These are phyloP conservation scores for Xylaria hypoxylon DNA, from an alignment of 2,329 filamentous ascomycete genomes.

Conservation along the genomic window DNA sequence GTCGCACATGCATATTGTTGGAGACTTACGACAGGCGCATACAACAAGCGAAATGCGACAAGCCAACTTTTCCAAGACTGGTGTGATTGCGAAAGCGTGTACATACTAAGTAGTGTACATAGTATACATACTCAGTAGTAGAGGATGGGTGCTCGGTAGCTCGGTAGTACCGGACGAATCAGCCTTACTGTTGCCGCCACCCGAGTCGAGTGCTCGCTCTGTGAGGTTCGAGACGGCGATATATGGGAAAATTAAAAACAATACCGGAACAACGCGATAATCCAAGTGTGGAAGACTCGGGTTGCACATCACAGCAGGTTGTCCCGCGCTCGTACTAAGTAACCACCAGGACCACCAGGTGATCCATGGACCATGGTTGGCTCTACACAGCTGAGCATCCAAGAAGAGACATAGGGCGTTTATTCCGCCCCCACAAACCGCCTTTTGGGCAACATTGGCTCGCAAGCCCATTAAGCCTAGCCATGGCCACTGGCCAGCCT, in stretches of 20 bases:
- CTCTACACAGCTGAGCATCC: constrained; percentile 32
- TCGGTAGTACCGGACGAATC: constrained; percentile 12
- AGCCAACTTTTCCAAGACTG: constrained; percentile 26
- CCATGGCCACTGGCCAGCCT: constrained; percentile 35
- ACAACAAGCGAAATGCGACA: constrained; percentile 32
- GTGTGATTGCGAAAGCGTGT: constrained; percentile 25
- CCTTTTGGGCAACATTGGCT: constrained; percentile 32
- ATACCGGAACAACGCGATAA: constrained; percentile 1
- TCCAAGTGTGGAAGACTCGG: constrained; percentile 21
- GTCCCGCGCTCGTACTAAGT: constrained; percentile 11
- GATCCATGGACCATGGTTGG: not conserved
- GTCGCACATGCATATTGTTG: constrained; percentile 39
- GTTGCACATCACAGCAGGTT: constrained; percentile 11
- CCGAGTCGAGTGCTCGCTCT: constrained; percentile 1
- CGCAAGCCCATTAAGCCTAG: constrained; percentile 31
- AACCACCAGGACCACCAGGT: no score
- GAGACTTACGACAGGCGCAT: constrained; percentile 39
- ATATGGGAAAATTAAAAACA: constrained; percentile 14
- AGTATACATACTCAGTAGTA: constrained; percentile 9
- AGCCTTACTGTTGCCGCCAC: constrained; percentile 20
- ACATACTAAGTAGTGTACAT: no score
- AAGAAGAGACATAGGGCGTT: constrained; percentile 39
- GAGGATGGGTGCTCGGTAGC: no score
- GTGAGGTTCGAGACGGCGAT: constrained; percentile 21
- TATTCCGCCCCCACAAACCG: constrained; percentile 37